Conservation (phyloP, 352 stramenopile species). For the Halophytophthora batemanensis region DNA sequence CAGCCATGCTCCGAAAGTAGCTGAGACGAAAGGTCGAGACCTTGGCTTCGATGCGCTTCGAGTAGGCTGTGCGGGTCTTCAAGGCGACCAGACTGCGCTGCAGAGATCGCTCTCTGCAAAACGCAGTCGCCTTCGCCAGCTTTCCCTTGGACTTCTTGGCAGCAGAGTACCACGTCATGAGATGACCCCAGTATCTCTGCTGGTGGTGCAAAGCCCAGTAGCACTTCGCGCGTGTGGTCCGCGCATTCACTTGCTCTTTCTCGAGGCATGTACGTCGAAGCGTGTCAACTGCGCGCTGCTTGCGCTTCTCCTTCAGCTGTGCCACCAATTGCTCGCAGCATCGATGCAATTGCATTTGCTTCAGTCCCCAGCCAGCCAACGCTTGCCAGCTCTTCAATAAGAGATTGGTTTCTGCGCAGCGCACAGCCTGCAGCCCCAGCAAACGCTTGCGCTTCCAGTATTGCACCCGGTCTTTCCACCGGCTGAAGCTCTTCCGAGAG, state of each 20-base stretch:
- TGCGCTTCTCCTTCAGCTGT: slow-evolving; percentile 7
- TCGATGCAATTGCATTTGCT: background rate
- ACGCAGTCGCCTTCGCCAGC: slow-evolving; percentile 3
- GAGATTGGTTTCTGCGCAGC: slow-evolving; percentile 3
- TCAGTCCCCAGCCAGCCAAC: slow-evolving; percentile 7
- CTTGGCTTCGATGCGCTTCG: slow-evolving; percentile 13
- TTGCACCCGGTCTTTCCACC: slow-evolving; percentile 22
- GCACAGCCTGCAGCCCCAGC: slow-evolving; percentile 7
- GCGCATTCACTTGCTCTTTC: background rate
- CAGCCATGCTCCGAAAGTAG: slow-evolving; percentile 21
- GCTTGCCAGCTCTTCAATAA: slow-evolving; percentile 4
- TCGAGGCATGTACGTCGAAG: slow-evolving; percentile 5
- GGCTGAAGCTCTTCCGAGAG: slow-evolving; percentile 26
- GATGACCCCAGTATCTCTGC: slow-evolving; percentile 22
- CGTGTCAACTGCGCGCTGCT: slow-evolving; percentile 7
- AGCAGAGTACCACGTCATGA: slow-evolving; percentile 17
- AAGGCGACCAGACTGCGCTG: slow-evolving; percentile 8
- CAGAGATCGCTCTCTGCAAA: slow-evolving; percentile 14
- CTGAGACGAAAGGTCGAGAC: slow-evolving; percentile 16
- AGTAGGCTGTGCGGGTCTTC: slow-evolving; percentile 5
- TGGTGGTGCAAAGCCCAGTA: slow-evolving; percentile 19
- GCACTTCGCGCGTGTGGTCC: slow-evolving; percentile 1
- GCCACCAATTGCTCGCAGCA: slow-evolving; percentile 6
- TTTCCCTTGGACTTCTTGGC: slow-evolving; percentile 10
- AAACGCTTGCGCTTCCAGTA: slow-evolving; percentile 22